These are phyloP conservation scores for Daldinia concentrica DNA, from an alignment of 495 filamentous ascomycete genomes.

Conservation along the genomic window DNA sequence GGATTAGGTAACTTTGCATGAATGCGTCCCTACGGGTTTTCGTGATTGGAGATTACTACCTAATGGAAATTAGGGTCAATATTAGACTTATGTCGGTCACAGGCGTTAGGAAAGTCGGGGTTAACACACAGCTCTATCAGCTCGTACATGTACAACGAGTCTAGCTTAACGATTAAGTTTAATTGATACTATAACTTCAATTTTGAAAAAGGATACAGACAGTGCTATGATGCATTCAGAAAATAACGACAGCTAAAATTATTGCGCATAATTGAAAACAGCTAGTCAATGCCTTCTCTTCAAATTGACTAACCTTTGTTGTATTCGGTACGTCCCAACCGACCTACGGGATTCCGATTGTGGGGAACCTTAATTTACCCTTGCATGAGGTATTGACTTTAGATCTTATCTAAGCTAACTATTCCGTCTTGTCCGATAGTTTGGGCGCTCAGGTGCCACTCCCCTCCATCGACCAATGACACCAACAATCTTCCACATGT, in stretches of 20 bases:
- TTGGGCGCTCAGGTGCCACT: neutral
- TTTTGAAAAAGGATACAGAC: neutral
- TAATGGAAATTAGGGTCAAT: slow-evolving; percentile 21
- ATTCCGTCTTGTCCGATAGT: slow-evolving; percentile 28
- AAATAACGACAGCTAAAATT: neutral
- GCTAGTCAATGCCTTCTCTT: neutral
- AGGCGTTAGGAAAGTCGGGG: slow-evolving; percentile 8
- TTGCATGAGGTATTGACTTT: slow-evolving; percentile 31
- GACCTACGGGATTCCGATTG: slow-evolving; percentile 17
- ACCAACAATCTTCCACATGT: slow-evolving; percentile 29
- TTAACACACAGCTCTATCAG: slow-evolving; percentile 25
- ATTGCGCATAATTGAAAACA: neutral
- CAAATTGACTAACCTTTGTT: neutral
- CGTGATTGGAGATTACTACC: slow-evolving; percentile 1
- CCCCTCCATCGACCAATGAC: slow-evolving; percentile 26
- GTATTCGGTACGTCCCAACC: neutral
- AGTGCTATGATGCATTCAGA: neutral
- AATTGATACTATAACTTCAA: neutral
- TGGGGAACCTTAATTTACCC: slow-evolving; percentile 31
- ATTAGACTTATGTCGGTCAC: slow-evolving; percentile 8
- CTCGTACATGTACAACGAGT: slow-evolving; percentile 27
- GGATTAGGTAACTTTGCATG: slow-evolving; percentile 3
- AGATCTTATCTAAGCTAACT: slow-evolving; percentile 30
- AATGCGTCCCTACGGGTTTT: neutral
- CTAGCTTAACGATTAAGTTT: neutral